phyloP scores from a whole-genome alignment of 208 protist species.

The Crithidia fasciculata region DNA sequence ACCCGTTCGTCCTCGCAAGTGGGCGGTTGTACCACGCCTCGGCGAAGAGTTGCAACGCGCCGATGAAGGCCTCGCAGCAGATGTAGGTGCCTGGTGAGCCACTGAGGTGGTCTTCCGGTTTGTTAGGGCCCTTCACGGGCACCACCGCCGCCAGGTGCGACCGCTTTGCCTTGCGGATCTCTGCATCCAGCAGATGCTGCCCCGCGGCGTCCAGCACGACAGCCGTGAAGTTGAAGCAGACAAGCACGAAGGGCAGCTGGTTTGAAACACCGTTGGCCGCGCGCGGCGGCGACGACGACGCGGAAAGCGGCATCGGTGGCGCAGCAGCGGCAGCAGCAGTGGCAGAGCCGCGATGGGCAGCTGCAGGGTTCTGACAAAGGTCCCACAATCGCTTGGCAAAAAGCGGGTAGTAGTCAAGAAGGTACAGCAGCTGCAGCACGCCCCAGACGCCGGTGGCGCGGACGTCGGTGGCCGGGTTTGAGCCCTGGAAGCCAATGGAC shows the following conservation, averaged over 20 bases:
- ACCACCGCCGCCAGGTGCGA: conserved; percentile 6
- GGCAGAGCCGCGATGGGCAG: not conserved
- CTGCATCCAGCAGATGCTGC: conserved; percentile 32
- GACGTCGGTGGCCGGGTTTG: conserved; percentile 80
- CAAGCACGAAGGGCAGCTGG: conserved; percentile 80
- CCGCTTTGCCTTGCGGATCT: conserved; percentile 16
- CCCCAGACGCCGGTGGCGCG: conserved; percentile 76
- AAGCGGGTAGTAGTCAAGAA: conserved; percentile 69
- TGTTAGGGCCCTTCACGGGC: not conserved
- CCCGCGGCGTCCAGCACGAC: conserved; percentile 52
- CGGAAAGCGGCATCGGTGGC: too few relatives aligned
- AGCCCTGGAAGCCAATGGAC: conserved; percentile 78
- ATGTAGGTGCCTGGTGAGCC: conserved; percentile 24
- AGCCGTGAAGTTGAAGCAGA: conserved; percentile 77
- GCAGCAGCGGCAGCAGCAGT: not conserved
- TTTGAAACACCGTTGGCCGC: conserved; percentile 2
- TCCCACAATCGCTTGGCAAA: conserved; percentile 60
- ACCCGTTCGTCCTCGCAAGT: not conserved
- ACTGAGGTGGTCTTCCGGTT: conserved; percentile 7
- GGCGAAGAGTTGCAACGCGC: conserved; percentile 29
- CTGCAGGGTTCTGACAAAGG: conserved; percentile 41
- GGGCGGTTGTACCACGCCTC: conserved; percentile 19
- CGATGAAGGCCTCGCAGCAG: conserved; percentile 33
- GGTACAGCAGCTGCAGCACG: conserved; percentile 71
- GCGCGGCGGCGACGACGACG: not conserved